Percentiles rank a stretch among this genome's conserved stretches.
These are phyloP conservation scores for Penicillium canariense DNA, from an alignment of 495 filamentous ascomycete genomes.

Conservation along the genomic window DNA sequence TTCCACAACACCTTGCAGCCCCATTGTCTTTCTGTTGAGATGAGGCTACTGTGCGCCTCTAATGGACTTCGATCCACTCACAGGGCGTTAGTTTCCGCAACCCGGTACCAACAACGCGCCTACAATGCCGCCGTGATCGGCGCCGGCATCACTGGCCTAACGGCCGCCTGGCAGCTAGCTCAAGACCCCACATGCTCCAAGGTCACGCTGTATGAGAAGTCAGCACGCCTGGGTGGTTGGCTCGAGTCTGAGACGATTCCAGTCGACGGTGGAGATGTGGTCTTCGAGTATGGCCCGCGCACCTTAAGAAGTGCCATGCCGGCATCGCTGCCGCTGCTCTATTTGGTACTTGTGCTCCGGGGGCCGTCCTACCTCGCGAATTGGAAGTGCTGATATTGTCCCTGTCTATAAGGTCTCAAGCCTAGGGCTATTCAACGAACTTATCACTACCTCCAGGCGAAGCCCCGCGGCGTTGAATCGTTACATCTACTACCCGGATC, in stretches of 20 bases:
- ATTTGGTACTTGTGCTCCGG: conserved; percentile 48
- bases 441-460: conserved; percentile 54
- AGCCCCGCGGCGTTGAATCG: conserved; percentile 57
- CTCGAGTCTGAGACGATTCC: conserved; percentile 63
- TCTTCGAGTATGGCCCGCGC: conserved; percentile 85
- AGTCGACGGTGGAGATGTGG: conserved; percentile 58
- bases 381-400: background rate
- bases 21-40: conserved; percentile 20
- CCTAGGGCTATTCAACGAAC: conserved; percentile 58
- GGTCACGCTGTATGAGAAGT: conserved; percentile 79
- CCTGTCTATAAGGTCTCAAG: conserved; percentile 54
- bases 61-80: conserved; percentile 20
- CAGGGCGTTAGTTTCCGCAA: conserved; percentile 16
- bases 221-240: conserved; percentile 76
- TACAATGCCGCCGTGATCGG: conserved; percentile 72
- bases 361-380: background rate
- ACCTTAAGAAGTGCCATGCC: conserved; percentile 60
- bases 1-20: no score
- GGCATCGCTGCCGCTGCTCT: conserved; percentile 47
- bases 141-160: conserved; percentile 87
- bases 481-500: conserved; percentile 93
- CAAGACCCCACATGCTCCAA: conserved; percentile 55
- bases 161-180: conserved; percentile 71
- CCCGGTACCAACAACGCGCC: conserved; percentile 22
- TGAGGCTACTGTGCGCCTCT: conserved; percentile 29